Evolutionary conservation across 345 rosid genomes (phyloP).

Genomic region (Citrus mangshanensis): DNA sequence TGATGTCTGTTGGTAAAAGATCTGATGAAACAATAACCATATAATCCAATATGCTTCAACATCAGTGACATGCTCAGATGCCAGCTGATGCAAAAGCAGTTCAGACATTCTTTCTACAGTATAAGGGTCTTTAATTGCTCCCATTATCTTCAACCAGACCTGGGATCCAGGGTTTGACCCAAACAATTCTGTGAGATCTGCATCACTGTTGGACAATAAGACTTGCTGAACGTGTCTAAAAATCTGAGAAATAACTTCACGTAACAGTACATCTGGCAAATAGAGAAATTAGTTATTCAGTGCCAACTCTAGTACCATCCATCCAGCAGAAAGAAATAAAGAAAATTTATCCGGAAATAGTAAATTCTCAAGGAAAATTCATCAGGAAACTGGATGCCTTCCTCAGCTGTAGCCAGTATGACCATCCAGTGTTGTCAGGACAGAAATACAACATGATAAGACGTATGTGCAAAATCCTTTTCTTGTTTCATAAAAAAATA

Average conservation of each 20-base stretch:
- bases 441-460: neutral
- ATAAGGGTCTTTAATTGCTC: constrained; percentile 66
- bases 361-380: neutral
- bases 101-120: constrained; percentile 81
- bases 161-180: constrained; percentile 41
- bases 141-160: constrained; percentile 69
- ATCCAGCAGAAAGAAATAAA: neutral
- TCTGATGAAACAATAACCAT: constrained; percentile 63
- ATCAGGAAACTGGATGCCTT: neutral
- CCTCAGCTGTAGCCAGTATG: neutral
- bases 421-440: neutral
- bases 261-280: constrained; percentile 77
- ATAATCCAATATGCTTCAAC: constrained; percentile 83
- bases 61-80: constrained; percentile 52
- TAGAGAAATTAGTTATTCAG: constrained; percentile 13
- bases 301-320: neutral
- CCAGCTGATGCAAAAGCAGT: constrained; percentile 72
- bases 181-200: constrained; percentile 35
- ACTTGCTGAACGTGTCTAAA: constrained; percentile 52
- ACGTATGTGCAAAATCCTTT: constrained; percentile 1
- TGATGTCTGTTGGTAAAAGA: constrained; percentile 44
- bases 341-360: neutral
- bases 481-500: constrained; percentile 1
- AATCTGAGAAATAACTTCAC: constrained; percentile 59
- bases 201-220: constrained; percentile 40